Evolutionary conservation across 148 eudicot genomes (phyloP).

Genomic region (Rhododendron williamsianum): DNA sequence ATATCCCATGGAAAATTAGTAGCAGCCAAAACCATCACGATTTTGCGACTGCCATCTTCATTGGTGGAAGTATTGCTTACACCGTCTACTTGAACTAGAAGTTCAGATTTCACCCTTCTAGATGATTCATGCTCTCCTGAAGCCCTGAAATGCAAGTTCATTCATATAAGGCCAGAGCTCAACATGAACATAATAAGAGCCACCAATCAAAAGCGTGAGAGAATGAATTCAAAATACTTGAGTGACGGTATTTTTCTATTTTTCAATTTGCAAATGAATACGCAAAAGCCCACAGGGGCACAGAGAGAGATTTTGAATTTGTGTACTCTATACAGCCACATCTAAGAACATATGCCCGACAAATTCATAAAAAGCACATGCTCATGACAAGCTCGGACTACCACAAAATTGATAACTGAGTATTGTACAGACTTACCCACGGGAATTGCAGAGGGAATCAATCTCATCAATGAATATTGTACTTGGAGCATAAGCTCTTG

Average conservation of each 20-base stretch:
- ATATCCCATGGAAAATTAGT: conserved; percentile 99
- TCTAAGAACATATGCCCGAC: background rate
- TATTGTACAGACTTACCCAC: conserved; percentile 55
- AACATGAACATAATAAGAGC: background rate
- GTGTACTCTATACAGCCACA: background rate
- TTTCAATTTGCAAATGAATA: background rate
- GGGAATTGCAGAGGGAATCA: conserved; percentile 94
- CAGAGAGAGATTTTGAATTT: background rate
- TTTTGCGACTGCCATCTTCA: conserved; percentile 89
- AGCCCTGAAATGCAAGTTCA: conserved; percentile 48
- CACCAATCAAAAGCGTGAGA: background rate
- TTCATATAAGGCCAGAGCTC: conserved; percentile 7
- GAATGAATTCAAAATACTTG: conserved; percentile 8
- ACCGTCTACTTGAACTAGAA: conserved; percentile 98
- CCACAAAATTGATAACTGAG: background rate
- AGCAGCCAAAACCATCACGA: conserved; percentile 99
- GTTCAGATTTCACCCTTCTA: conserved; percentile 95
- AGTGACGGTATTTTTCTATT: background rate
- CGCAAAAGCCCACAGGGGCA: background rate
- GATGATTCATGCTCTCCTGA: conserved; percentile 99
- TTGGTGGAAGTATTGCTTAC: conserved; percentile 67
- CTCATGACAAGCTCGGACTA: background rate
- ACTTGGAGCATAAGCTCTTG: conserved; percentile 97
- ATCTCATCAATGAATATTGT: conserved; percentile 98
- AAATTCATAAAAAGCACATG: background rate